A percentile compares a stretch with the other conserved stretches of the same genome.
phyloP scores from a whole-genome alignment of 2,329 filamentous ascomycete species.

The Cadophora sp. region DNA sequence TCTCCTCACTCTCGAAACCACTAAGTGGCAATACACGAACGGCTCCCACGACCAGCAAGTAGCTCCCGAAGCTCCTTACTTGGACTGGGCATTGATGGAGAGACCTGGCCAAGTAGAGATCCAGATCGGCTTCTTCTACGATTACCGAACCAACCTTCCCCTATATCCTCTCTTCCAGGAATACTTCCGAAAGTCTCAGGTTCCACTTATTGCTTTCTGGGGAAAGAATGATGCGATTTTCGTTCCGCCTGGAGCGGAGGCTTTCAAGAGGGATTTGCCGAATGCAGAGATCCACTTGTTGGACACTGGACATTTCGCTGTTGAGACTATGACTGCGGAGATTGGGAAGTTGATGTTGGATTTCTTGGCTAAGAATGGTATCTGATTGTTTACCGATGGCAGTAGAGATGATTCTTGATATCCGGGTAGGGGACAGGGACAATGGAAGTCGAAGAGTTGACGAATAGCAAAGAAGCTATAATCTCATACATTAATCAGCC shows the following conservation, averaged over 20 bases:
- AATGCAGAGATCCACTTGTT: conserved; percentile 56
- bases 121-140: conserved; percentile 63
- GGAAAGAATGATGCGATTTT: conserved; percentile 63
- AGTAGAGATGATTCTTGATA: neutral
- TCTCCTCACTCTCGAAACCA: conserved; percentile 32
- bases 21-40: conserved; percentile 37
- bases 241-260: conserved; percentile 57
- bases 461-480: neutral
- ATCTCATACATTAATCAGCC: neutral
- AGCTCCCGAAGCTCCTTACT: conserved; percentile 42
- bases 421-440: neutral
- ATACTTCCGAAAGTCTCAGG: conserved; percentile 56
- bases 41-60: conserved; percentile 27
- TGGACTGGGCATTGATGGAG: conserved; percentile 60
- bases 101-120: conserved; percentile 56
- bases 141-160: conserved; percentile 61
- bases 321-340: conserved; percentile 34
- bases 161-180: conserved; percentile 62
- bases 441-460: no score
- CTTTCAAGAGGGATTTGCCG: conserved; percentile 56
- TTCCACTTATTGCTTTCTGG: conserved; percentile 64
- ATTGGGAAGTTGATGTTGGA: conserved; percentile 37
- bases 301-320: conserved; percentile 63
- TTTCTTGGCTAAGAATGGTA: conserved; percentile 38
- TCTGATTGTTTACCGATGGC: conserved; percentile 22